A percentile compares a stretch with the other conserved stretches of the same genome.
phyloP scores from a whole-genome alignment of 192 early-diverging fungal species.

The Mortierella claussenii region DNA sequence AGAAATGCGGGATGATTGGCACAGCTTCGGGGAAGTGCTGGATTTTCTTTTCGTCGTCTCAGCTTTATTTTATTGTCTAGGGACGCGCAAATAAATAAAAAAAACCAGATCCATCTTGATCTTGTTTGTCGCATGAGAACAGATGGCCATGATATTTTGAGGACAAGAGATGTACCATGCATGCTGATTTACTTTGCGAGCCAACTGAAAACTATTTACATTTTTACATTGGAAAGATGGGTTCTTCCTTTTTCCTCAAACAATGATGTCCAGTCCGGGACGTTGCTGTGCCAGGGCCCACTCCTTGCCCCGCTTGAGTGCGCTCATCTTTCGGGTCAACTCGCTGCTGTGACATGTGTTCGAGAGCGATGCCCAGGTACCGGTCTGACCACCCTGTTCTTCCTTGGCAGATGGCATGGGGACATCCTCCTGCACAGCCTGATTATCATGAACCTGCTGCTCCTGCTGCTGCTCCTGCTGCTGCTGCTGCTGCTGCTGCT shows the following conservation, averaged over 20 bases:
- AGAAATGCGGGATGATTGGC: too few relatives aligned
- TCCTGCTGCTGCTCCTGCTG: background rate
- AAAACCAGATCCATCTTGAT: too few relatives aligned
- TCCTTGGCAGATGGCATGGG: background rate
- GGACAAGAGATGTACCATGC: too few relatives aligned
- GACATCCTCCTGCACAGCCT: background rate
- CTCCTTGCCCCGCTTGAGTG: conserved; percentile 45
- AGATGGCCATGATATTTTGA: too few relatives aligned
- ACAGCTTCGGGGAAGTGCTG: too few relatives aligned
- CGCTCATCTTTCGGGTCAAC: conserved; percentile 31
- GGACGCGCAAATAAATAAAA: too few relatives aligned
- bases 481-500: background rate
- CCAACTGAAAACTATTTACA: too few relatives aligned
- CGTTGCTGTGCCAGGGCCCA: conserved; percentile 50
- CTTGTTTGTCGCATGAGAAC: too few relatives aligned
- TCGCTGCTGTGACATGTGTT: conserved; percentile 7
- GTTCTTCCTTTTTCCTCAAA: conserved; percentile 6
- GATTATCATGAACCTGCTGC: background rate
- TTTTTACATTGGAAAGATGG: too few relatives aligned
- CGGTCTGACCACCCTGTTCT: background rate
- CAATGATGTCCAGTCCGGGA: conserved; percentile 35
- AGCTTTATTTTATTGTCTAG: too few relatives aligned
- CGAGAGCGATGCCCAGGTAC: background rate
- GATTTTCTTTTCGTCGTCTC: too few relatives aligned
- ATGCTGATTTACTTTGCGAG: too few relatives aligned